Evolutionary conservation across 805 yeast species (phyloP), one percentile per base, ranked within the genome.

Genomic region (Scheffersomyces amazonensis): DNA sequence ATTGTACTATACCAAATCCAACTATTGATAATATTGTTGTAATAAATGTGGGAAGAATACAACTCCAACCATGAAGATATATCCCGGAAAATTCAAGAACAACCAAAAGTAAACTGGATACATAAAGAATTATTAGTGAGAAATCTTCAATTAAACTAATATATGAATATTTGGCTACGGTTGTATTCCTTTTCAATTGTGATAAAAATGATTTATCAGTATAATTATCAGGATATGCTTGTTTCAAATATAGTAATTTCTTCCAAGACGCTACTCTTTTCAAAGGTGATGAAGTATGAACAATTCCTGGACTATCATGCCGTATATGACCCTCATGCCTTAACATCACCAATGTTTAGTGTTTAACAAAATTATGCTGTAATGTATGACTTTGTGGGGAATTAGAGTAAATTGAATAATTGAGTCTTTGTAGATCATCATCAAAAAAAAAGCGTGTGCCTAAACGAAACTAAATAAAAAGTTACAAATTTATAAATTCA

Each of bases 171-270:
- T 69, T 70, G 16, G 77, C 75, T 23, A 87, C 93, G 3, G 90
- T 81, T 18, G 88, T 69, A 61, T 88, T 88, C 28, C 93, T 67
- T 47, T 78, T 78, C 42, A 88, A 69, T 54, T 85, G 95, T 3
- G 88, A 79, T n/a, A 90, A 68, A 55, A 91, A 91, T 2, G 89
- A 75, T 2, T 66, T 62, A 54, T 89, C 95, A 1, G 96, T 91
- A 62, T 87, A 87, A 60, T 90, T 93, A 58, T 91, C 99, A 0
- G 96, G 95, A 53, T 81, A 90, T 11, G 84, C 84, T 56, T 90
- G 96, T 40, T 76, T 74, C 23, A 84, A 75, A 83, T 96, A 93
- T 10, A 91, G 72, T 27, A 89, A 75, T 52, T 93, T 85, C 52
- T 83, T 75, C 98, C 98, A 90, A 16, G 80, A 79, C 25, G 25